Evolutionary conservation across 2,329 filamentous ascomycete species (phyloP).

Genomic region (Stachybotrys chlorohalonatus): DNA sequence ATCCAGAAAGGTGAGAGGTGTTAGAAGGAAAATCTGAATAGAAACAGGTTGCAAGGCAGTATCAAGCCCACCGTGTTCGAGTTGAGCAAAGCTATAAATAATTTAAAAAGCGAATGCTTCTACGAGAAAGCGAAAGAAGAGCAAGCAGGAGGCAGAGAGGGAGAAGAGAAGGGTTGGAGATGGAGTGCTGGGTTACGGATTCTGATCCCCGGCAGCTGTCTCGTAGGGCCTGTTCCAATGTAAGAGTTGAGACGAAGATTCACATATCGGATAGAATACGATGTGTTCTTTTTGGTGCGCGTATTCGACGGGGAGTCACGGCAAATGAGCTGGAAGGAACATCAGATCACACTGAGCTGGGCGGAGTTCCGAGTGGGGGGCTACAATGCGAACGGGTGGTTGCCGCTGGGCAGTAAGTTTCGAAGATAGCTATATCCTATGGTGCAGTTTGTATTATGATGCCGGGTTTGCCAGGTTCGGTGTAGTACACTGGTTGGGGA

Average conservation of each 20-base stretch:
- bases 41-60: too few relatives aligned
- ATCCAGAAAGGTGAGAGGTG: too few relatives aligned
- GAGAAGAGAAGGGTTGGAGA: slow-evolving; percentile 4
- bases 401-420: neutral
- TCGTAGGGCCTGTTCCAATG: neutral
- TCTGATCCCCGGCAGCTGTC: neutral
- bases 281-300: neutral
- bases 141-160: slow-evolving; percentile 8
- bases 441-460: neutral
- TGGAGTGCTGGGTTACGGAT: neutral
- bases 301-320: neutral
- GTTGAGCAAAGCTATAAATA: neutral
- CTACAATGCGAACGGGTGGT: neutral
- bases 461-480: too few relatives aligned
- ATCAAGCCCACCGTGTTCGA: neutral
- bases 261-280: neutral
- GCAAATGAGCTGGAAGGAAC: neutral
- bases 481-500: too few relatives aligned
- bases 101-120: neutral
- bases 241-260: neutral
- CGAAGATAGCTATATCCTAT: neutral
- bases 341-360: neutral
- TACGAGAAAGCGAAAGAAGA: neutral
- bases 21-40: too few relatives aligned
- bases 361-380: neutral